Base-by-base conservation (phyloP, 495 filamentous ascomycete species). In the Chaetomidium leptoderma region DNA sequence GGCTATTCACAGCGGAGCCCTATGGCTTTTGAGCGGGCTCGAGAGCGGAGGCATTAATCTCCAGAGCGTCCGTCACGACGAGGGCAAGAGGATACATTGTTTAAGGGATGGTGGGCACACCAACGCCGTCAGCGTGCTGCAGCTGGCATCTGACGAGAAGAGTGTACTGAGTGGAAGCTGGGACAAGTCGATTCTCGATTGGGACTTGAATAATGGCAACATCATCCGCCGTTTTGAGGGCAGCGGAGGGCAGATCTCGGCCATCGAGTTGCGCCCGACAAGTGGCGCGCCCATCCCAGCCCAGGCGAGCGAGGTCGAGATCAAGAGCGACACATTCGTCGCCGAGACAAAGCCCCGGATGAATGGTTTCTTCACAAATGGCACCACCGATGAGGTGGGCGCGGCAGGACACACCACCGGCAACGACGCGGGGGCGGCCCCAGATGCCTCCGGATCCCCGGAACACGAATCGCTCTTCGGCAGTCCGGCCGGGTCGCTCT, bases 41-140 rank as follows among this genome's bases (percentile, higher is more conserved):
- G 93, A 97, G 67, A 91, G 86, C 37, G 93, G 93, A 9, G 86
- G 84, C 17, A 97, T 99, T 69, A 95, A 95, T 66, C 74, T 99
- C 33, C 91, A 96, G 65, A 90, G 91, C 35, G 86, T 96, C n/a
- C 85, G 93, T 3, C 92, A 97, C 68, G 88, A 96, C 49, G 95
- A 97, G 70, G 93, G 95, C 6, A 96, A 89, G 68, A 83, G 87
- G 55, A 90, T 99, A 44, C 77, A 83, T 27, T 86, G 83, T 21
- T 77, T 99, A 32, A 84, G 59, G 4, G 61, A 86, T 48, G 59
- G 59, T 5, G 84, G 89, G 54, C 93, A 99, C 65, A 90, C 87
- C 4, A 95, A 91, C 23, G 93, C 93, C 2, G 92, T 99, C 27
- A 96, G 91, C 13, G 89, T 93, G 23, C 74, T 99, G 17, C 85